Evolutionary conservation across 73 alveolate species (phyloP).

Genomic region (Tetrahymena elliotti): DNA sequence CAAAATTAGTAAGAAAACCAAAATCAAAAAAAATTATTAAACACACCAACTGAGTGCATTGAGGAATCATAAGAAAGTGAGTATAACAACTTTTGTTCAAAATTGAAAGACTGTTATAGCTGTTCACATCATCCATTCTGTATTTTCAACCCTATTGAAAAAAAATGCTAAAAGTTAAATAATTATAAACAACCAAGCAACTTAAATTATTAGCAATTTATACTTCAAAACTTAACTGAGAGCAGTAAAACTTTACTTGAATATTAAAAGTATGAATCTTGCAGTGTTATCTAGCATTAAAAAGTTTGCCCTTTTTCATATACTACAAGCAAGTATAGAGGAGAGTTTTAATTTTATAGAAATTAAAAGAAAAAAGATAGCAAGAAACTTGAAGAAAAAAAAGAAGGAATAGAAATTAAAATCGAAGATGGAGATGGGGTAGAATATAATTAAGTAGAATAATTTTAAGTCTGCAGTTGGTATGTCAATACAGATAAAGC

Average conservation of each 20-base stretch:
- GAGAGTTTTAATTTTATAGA: neutral
- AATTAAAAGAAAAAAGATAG: neutral
- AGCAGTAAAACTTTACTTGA: neutral
- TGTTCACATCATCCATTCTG: neutral
- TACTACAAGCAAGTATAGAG: neutral
- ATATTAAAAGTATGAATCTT: neutral
- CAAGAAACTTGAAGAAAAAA: neutral
- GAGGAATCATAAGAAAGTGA: neutral
- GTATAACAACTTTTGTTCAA: neutral
- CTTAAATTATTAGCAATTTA: neutral
- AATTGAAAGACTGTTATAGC: neutral
- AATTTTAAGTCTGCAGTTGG: neutral
- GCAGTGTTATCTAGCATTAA: neutral
- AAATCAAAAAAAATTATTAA: neutral
- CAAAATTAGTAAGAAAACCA: neutral
- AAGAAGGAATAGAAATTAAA: neutral
- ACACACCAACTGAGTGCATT: neutral
- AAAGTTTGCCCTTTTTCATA: neutral
- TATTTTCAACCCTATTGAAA: neutral
- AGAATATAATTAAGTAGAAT: neutral
- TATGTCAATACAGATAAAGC: neutral
- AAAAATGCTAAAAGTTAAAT: neutral
- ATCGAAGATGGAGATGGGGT: neutral
- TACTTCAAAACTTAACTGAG: neutral
- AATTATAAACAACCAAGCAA: neutral